phyloP scores from a whole-genome alignment of 495 filamentous ascomycete species.

The Lindgomyces ingoldianus region DNA sequence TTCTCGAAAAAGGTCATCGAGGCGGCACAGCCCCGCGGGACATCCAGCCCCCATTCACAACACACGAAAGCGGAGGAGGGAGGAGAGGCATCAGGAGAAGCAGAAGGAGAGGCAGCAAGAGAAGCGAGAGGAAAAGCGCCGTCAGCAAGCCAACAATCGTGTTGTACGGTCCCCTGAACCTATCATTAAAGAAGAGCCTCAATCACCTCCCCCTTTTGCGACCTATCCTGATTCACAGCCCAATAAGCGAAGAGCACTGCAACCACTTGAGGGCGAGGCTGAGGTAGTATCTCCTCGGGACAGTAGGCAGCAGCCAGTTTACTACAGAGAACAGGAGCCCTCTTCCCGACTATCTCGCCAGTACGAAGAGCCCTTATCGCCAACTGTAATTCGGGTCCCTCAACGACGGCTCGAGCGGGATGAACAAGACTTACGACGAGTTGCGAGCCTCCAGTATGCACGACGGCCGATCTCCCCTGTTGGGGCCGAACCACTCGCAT shows the following conservation, averaged over 20 bases:
- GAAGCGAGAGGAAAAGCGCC: slow-evolving; percentile 49
- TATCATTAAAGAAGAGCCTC: slow-evolving; percentile 83
- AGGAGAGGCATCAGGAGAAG: slow-evolving; percentile 37
- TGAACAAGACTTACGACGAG: slow-evolving; percentile 59
- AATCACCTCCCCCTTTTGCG: slow-evolving; percentile 74
- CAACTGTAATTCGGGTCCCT: slow-evolving; percentile 45
- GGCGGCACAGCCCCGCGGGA: slow-evolving; percentile 32
- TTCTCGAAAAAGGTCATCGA: slow-evolving; percentile 11
- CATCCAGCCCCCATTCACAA: slow-evolving; percentile 15
- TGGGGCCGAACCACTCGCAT: slow-evolving; percentile 17
- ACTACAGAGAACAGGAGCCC: slow-evolving; percentile 36
- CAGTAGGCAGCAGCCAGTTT: slow-evolving; percentile 26
- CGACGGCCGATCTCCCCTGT: slow-evolving; percentile 47
- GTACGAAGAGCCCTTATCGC: slow-evolving; percentile 46
- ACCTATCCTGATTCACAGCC: slow-evolving; percentile 32
- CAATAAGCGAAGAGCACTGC: slow-evolving; percentile 54
- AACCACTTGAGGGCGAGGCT: slow-evolving; percentile 48
- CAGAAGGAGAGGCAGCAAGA: slow-evolving; percentile 45
- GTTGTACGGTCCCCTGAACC: slow-evolving; percentile 49
- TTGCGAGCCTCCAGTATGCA: slow-evolving; percentile 56
- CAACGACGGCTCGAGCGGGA: slow-evolving; percentile 52
- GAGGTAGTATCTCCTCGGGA: slow-evolving; percentile 54
- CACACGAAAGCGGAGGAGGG: slow-evolving; percentile 30
- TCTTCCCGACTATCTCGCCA: slow-evolving; percentile 26
- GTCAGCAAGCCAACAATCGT: slow-evolving; percentile 43